phyloP scores from a whole-genome alignment of 345 rosid species.

The Carallia pectinifolia region DNA sequence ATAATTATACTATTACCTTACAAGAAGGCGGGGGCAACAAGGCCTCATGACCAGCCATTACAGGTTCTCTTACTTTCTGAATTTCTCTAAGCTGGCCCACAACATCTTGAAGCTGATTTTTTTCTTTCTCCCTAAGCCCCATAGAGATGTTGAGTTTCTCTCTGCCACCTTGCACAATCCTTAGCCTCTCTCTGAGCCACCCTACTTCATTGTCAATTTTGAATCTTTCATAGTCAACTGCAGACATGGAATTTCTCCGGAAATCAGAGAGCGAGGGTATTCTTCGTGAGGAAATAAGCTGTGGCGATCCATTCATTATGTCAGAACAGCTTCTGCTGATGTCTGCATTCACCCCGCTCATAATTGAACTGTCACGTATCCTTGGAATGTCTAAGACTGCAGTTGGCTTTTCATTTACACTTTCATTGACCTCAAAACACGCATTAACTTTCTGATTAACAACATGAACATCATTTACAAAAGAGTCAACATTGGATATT shows the following conservation, averaged over 20 bases:
- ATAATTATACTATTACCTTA: conserved; percentile 38
- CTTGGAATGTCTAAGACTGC: conserved; percentile 27
- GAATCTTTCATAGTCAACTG: conserved; percentile 59
- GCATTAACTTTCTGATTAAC: conserved; percentile 43
- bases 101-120: conserved; percentile 38
- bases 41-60: conserved; percentile 42
- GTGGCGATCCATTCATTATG: conserved; percentile 32
- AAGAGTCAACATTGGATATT: conserved; percentile 12
- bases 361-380: conserved; percentile 17
- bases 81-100: conserved; percentile 41
- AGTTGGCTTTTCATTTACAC: conserved; percentile 22
- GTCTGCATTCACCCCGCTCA: conserved; percentile 22
- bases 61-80: conserved; percentile 37
- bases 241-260: conserved; percentile 74
- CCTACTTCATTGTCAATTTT: conserved; percentile 72
- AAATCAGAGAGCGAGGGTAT: conserved; percentile 32
- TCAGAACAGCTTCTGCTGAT: conserved; percentile 47
- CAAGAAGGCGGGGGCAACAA: conserved; percentile 52
- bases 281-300: conserved; percentile 23
- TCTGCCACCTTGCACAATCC: conserved; percentile 50
- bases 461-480: conserved; percentile 54
- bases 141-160: conserved; percentile 46
- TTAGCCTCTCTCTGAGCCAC: conserved; percentile 58
- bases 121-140: conserved; percentile 41
- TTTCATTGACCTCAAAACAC: conserved; percentile 16